Base-by-base conservation (phyloP, 345 rosid species). In the Rhodamnia argentea region DNA sequence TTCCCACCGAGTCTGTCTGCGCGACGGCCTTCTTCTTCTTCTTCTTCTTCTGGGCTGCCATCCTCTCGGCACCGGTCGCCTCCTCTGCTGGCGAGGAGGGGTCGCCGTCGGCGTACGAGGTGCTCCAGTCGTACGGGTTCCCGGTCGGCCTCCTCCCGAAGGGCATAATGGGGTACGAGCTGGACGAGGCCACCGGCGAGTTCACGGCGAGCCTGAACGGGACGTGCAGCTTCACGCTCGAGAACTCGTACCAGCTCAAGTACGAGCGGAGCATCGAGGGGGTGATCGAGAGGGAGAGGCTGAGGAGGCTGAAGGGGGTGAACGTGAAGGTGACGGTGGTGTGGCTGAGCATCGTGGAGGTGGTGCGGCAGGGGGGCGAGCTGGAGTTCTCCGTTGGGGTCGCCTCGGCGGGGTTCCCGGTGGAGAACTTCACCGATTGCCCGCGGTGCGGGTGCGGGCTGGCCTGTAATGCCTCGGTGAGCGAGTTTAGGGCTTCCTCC, bases 81-180 rank as follows among this genome's bases (percentile, higher is more conserved):
- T 7, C 52, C 74, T 37, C 42, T n/a, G 27, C 29, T 13, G 37
- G 52, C 53, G 54, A 56, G 64, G 15, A 81, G 24, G 32, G 82
- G n/a, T 85, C 95, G 1, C 40, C 86, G 22, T 85, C 95, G 1
- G 95, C 92, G 14, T 95, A 96, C 88, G 90, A 93, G 86, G 89
- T 84, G 47, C 94, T 94, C 60, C 88, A 86, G 82, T 55, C 86
- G 16, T 92, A 92, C 86, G 87, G 90, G 15, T 90, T 96, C 86
- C 98, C 96, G 0, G 57, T 86, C 10, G 95, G 99, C 18, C 90
- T 96, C 51, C 96, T 96, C 58, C 97, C 96, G 3, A 86, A 87
- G 81, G 98, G 97, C 44, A 92, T 95, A 8, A 75, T 74, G 0
- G 90, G 92, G 54, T 93, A 97, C 82, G 91, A 92, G 32, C 87